Evolutionary conservation across 179 eudicot genomes (phyloP).

Genomic region (Silene vulgaris): DNA sequence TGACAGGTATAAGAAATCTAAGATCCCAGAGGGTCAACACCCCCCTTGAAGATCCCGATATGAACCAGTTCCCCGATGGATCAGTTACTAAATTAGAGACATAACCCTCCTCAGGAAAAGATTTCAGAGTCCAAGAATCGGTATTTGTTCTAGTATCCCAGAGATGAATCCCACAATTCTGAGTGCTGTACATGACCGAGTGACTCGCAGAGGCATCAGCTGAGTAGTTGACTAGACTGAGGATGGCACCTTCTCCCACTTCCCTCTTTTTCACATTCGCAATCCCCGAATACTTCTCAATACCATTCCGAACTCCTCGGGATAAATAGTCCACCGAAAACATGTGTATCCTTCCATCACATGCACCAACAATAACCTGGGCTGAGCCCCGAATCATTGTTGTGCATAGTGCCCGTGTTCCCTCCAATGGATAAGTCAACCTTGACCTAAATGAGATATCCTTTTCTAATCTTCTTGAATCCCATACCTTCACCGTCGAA

Average conservation of each 20-base stretch:
- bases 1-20: conserved; percentile 82
- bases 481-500: conserved; percentile 98
- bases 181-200: conserved; percentile 82
- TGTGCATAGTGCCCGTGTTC: conserved; percentile 74
- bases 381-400: conserved; percentile 74
- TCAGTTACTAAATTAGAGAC: conserved; percentile 64
- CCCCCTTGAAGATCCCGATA: conserved; percentile 95
- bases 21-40: conserved; percentile 95
- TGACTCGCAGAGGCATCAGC: conserved; percentile 53
- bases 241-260: conserved; percentile 80
- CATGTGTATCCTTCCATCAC: conserved; percentile 79
- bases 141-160: conserved; percentile 75
- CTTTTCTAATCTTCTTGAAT: conserved; percentile 86
- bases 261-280: conserved; percentile 70
- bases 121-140: conserved; percentile 65
- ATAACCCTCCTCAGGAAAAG: conserved; percentile 81
- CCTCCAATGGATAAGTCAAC: conserved; percentile 80
- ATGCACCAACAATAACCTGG: conserved; percentile 83
- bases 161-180: conserved; percentile 76
- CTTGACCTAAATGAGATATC: conserved; percentile 95
- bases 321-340: conserved; percentile 89
- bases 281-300: conserved; percentile 89
- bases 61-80: conserved; percentile 97
- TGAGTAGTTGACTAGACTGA: conserved; percentile 64
- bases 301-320: conserved; percentile 81